phyloP scores from a whole-genome alignment of 345 rosid genomes.

The Eucalyptus pauciflora region DNA sequence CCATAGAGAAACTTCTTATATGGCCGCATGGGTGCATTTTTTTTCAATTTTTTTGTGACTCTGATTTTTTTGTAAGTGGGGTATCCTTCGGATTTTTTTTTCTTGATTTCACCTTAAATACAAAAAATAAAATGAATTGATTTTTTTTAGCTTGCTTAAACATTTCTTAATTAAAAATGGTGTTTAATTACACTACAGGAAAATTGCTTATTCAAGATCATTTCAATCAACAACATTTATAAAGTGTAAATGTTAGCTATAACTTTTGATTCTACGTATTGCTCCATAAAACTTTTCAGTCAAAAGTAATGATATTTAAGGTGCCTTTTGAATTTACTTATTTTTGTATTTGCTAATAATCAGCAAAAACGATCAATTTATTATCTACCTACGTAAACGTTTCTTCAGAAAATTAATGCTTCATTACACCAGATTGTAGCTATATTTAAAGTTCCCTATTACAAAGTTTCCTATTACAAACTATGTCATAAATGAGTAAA shows the following conservation, averaged over 20 bases:
- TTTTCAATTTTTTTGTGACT: not conserved
- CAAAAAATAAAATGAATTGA: not conserved
- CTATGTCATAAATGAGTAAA: not conserved
- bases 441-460: not conserved
- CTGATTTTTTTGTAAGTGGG: not conserved
- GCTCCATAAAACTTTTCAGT: not conserved
- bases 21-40: not conserved
- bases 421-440: not conserved
- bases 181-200: not conserved
- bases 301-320: not conserved
- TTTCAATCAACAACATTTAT: not conserved
- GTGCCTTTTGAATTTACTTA: not conserved
- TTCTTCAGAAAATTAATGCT: not conserved
- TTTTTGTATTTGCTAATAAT: not conserved
- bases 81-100: not conserved
- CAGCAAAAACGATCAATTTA: not conserved
- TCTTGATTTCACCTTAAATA: not conserved
- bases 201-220: not conserved
- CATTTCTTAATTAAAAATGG: not conserved
- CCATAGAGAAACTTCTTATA: not conserved
- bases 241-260: not conserved
- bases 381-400: not conserved
- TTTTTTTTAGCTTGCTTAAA: not conserved
- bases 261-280: not conserved
- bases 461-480: not conserved